These are phyloP conservation scores for Piromyces sp. DNA, from an alignment of 192 early-diverging fungal genomes.

Conservation along the genomic window DNA sequence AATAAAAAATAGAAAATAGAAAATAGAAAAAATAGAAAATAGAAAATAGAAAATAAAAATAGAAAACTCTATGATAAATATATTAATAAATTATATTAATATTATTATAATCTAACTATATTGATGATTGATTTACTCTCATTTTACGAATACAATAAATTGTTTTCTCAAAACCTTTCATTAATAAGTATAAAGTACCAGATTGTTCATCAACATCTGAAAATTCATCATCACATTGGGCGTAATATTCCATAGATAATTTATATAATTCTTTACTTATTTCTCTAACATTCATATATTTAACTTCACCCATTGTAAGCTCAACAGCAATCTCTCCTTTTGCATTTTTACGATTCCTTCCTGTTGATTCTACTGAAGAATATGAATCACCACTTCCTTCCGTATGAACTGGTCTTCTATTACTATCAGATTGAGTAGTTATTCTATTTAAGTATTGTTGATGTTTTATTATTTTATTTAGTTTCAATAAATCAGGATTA, in stretches of 20 bases:
- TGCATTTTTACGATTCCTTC: background rate
- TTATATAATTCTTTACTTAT: background rate
- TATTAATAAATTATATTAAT: too few species aligned
- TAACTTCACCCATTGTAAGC: background rate
- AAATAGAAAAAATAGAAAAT: too few species aligned
- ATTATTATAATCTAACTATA: too few species aligned
- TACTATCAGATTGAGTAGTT: background rate
- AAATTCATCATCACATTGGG: background rate
- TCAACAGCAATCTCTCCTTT: background rate
- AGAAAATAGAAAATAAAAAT: too few species aligned
- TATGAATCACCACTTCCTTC: background rate
- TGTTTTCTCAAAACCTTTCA: background rate
- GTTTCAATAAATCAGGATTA: background rate
- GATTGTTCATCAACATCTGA: background rate
- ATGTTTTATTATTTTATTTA: background rate
- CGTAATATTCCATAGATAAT: background rate
- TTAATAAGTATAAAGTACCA: background rate
- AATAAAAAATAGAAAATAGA: too few species aligned
- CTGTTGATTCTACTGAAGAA: background rate
- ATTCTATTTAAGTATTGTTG: background rate
- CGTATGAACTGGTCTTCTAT: background rate
- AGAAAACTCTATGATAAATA: too few species aligned
- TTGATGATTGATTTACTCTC: background rate
- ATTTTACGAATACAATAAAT: background rate
- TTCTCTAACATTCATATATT: background rate